A percentile compares a stretch with the other conserved stretches of the same genome.
These are phyloP conservation scores for Neurospora discreta DNA, from an alignment of 495 filamentous ascomycete genomes.

Conservation along the genomic window DNA sequence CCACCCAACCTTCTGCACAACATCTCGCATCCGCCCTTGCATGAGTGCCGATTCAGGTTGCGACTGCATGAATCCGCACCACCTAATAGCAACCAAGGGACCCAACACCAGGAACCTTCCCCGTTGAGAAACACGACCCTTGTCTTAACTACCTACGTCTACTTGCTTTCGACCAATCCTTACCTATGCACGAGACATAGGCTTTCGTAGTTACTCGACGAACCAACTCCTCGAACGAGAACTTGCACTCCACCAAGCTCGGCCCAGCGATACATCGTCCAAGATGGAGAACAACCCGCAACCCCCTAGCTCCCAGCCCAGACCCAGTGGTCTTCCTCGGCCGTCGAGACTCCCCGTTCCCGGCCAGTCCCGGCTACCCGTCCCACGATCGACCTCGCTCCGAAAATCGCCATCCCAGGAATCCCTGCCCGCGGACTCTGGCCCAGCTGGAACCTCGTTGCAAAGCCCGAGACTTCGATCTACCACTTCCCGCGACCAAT, in stretches of 20 bases:
- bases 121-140: not conserved
- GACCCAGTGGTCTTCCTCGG: slow-evolving; percentile 17
- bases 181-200: not conserved
- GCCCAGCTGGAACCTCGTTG: slow-evolving; percentile 2
- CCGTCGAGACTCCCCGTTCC: slow-evolving; percentile 16
- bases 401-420: slow-evolving; percentile 21
- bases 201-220: too few relatives aligned
- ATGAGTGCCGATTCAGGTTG: not conserved
- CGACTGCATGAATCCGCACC: not conserved
- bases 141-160: not conserved
- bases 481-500: slow-evolving; percentile 30
- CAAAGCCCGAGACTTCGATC: slow-evolving; percentile 33
- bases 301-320: slow-evolving; percentile 3
- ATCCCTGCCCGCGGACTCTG: slow-evolving; percentile 6
- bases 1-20: not conserved
- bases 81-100: not conserved
- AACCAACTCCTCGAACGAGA: not conserved
- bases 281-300: slow-evolving; percentile 25
- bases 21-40: not conserved
- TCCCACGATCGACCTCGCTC: slow-evolving; percentile 18
- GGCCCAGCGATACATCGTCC: not conserved
- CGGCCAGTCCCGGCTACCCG: slow-evolving; percentile 18
- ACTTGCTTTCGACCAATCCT: not conserved
- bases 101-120: not conserved
- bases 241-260: not conserved